These are phyloP conservation scores for Candida xyloterini DNA, from an alignment of 805 yeast species.

Conservation along the genomic window DNA sequence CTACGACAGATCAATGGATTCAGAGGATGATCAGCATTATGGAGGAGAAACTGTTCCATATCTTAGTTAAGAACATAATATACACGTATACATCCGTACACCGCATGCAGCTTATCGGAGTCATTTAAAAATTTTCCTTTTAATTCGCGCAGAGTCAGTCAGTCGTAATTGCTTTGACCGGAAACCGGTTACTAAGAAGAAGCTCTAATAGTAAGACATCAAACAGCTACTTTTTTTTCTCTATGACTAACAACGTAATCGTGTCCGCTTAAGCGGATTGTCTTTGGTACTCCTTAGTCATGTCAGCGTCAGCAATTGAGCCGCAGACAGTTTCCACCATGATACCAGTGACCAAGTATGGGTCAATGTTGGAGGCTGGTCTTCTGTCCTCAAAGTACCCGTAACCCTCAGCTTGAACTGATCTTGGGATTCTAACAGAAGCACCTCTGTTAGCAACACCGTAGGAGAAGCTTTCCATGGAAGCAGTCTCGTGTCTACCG, in stretches of 20 bases:
- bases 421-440: constrained; percentile 97
- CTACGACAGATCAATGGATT: constrained; percentile 18
- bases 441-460: constrained; percentile 99
- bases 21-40: constrained; percentile 6
- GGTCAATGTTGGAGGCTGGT: constrained; percentile 99
- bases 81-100: constrained; percentile 4
- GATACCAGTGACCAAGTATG: constrained; percentile 97
- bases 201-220: constrained; percentile 2
- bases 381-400: constrained; percentile 99
- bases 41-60: constrained; percentile 8
- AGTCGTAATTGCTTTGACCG: not conserved
- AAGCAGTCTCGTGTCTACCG: constrained; percentile 98
- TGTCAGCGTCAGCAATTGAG: constrained; percentile 90
- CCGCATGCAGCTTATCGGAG: constrained; percentile 5
- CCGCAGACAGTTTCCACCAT: constrained; percentile 97
- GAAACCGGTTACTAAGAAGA: constrained; percentile 8
- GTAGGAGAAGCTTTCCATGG: constrained; percentile 82
- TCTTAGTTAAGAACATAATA: not conserved
- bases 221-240: constrained; percentile 4
- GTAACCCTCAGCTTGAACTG: constrained; percentile 95
- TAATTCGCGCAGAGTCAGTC: constrained; percentile 10
- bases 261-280: constrained; percentile 38
- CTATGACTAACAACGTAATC: too few relatives aligned
- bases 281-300: constrained; percentile 86
- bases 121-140: not conserved